A percentile compares a stretch with the other conserved stretches of the same genome.
Conservation (phyloP, 1,284 basidiomycete species). For the Cutaneotrichosporon sp. region DNA sequence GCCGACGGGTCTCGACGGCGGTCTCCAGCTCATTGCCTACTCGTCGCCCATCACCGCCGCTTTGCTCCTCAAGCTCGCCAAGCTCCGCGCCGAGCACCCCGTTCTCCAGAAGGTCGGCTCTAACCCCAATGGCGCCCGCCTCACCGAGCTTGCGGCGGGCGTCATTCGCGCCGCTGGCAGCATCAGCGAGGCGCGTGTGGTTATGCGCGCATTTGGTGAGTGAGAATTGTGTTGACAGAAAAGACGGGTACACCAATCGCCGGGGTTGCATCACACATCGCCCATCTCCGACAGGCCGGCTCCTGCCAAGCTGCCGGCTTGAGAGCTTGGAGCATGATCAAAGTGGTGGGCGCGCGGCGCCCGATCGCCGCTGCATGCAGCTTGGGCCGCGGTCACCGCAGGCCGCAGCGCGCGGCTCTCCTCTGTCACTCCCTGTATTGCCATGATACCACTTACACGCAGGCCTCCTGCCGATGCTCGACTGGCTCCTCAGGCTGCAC, state of each 20-base stretch:
- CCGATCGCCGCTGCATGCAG: too few species aligned
- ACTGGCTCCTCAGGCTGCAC: constrained; percentile 36
- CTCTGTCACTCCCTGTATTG: background rate
- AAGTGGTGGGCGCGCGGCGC: too few species aligned
- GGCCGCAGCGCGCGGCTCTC: too few species aligned
- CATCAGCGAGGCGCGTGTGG: constrained; percentile 41
- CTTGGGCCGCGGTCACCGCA: too few species aligned
- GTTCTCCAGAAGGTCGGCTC: constrained; percentile 11
- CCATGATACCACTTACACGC: background rate
- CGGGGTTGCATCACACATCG: too few species aligned
- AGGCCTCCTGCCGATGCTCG: constrained; percentile 40
- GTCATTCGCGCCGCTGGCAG: constrained; percentile 30
- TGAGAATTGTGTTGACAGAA: too few species aligned
- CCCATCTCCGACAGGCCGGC: too few species aligned
- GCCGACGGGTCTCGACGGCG: constrained; percentile 40
- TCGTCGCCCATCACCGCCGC: constrained; percentile 38
- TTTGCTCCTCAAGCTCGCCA: constrained; percentile 34
- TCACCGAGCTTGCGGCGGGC: constrained; percentile 31
- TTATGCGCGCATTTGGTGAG: constrained; percentile 46
- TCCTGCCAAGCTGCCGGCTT: too few species aligned
- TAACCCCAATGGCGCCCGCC: constrained; percentile 4
- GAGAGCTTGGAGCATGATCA: too few species aligned
- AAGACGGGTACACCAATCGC: too few species aligned
- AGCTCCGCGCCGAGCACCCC: constrained; percentile 23
- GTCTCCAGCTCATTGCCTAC: constrained; percentile 45